Conservation (phyloP, 768 basidiomycete genomes). For the Neoboletus brunneissimus region DNA sequence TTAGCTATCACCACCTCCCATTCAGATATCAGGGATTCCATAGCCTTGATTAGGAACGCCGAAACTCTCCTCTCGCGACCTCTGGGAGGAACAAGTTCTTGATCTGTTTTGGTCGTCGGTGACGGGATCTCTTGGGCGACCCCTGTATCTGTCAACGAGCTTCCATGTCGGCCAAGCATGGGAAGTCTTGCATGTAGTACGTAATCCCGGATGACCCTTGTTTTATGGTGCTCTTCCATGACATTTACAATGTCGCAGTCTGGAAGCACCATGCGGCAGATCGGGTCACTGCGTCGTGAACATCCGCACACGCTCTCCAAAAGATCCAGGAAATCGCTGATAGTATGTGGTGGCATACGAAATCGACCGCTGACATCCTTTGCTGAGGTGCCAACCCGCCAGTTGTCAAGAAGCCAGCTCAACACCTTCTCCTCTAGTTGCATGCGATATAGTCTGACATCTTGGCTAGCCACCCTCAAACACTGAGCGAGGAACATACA, state of each 20-base stretch:
- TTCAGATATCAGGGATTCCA: slow-evolving; percentile 49
- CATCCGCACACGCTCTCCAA: slow-evolving; percentile 64
- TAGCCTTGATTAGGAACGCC: slow-evolving; percentile 56
- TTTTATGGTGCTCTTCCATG: slow-evolving; percentile 55
- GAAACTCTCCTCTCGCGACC: slow-evolving; percentile 63
- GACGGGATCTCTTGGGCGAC: slow-evolving; percentile 5
- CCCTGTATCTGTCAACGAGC: neutral
- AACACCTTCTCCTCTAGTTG: slow-evolving; percentile 85
- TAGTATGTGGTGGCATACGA: slow-evolving; percentile 50
- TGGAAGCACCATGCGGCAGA: slow-evolving; percentile 59
- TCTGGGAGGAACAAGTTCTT: slow-evolving; percentile 45
- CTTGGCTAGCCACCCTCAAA: slow-evolving; percentile 70
- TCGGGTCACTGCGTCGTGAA: slow-evolving; percentile 42
- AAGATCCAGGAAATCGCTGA: slow-evolving; percentile 60
- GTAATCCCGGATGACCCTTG: slow-evolving; percentile 64
- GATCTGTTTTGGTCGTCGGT: slow-evolving; percentile 9
- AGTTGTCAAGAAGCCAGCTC: slow-evolving; percentile 75
- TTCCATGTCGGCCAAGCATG: slow-evolving; percentile 23
- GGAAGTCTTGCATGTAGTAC: slow-evolving; percentile 66
- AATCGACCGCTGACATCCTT: slow-evolving; percentile 36
- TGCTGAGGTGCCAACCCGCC: slow-evolving; percentile 48
- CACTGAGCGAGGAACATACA: slow-evolving; percentile 76
- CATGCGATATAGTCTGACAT: slow-evolving; percentile 80
- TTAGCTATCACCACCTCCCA: slow-evolving; percentile 45
- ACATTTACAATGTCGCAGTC: slow-evolving; percentile 63